Evolutionary conservation across 1,284 basidiomycete genomes (phyloP).

Genomic region (Blastosporella zonata): DNA sequence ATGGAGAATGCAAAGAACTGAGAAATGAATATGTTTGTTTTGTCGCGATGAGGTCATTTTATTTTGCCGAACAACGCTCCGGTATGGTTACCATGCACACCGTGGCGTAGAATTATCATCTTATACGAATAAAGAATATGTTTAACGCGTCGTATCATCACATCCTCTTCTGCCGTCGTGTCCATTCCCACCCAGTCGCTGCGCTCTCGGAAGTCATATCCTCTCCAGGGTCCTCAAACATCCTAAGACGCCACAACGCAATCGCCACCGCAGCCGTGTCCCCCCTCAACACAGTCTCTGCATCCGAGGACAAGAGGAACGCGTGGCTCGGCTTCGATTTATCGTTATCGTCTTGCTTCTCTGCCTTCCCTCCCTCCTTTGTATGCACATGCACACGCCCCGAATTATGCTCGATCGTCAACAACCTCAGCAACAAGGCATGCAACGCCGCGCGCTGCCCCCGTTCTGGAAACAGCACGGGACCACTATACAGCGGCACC

Average conservation of each 20-base stretch:
- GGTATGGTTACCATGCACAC: too few relatives aligned
- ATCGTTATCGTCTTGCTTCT: background rate
- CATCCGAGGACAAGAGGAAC: constrained; percentile 58
- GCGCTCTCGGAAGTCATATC: constrained; percentile 9
- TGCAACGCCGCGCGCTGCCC: constrained; percentile 58
- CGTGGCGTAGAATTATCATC: too few relatives aligned
- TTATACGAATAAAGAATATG: too few relatives aligned
- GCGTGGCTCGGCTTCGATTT: constrained; percentile 60
- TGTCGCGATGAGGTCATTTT: too few relatives aligned
- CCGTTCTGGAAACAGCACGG: constrained; percentile 56
- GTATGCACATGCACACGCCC: constrained; percentile 20
- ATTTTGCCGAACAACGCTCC: too few relatives aligned
- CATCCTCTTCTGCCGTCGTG: background rate
- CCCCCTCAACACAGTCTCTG: constrained; percentile 43
- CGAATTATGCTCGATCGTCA: constrained; percentile 44
- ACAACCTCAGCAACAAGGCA: constrained; percentile 42
- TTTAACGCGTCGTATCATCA: background rate
- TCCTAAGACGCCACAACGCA: constrained; percentile 70
- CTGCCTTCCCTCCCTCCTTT: background rate
- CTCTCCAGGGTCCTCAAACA: constrained; percentile 56
- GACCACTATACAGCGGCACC: constrained; percentile 65
- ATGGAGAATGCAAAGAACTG: too few relatives aligned
- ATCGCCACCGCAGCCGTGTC: constrained; percentile 63
- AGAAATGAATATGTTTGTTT: too few relatives aligned
- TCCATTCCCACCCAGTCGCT: constrained; percentile 14